phyloP scores from a whole-genome alignment of 169 alveolate species.

The Eimeria necatrix region DNA sequence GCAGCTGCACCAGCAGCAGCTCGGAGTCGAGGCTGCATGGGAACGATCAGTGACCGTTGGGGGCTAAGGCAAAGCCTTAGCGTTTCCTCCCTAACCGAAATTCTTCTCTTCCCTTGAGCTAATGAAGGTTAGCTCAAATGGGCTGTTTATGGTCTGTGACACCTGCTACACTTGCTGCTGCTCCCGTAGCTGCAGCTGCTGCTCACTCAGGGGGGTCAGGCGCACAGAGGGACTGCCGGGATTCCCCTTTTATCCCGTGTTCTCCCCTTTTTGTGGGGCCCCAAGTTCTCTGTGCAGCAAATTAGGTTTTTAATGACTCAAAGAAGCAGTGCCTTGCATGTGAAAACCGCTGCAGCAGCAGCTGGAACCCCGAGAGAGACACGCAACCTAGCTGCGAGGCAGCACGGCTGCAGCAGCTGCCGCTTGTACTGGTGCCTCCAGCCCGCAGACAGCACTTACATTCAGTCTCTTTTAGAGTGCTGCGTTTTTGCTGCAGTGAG shows the following conservation, averaged over 20 bases:
- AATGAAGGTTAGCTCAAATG: too few species aligned
- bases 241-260: background rate
- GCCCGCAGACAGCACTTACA: background rate
- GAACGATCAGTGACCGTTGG: background rate
- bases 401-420: background rate
- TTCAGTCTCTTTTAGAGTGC: background rate
- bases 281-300: too few species aligned
- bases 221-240: background rate
- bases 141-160: background rate
- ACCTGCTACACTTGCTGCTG: background rate
- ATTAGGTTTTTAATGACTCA: too few species aligned
- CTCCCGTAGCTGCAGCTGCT: background rate
- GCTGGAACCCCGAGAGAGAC: constrained; percentile 22
- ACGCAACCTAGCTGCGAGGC: background rate
- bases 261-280: background rate
- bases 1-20: constrained; percentile 41
- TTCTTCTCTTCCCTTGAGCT: too few species aligned
- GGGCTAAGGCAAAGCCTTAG: background rate
- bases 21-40: constrained; percentile 41
- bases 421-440: background rate
- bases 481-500: background rate
- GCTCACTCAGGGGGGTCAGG: constrained; percentile 27
- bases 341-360: background rate
- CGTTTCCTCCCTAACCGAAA: too few species aligned
- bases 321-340: too few species aligned